Conservation (phyloP, 2,329 filamentous ascomycete genomes). For the Penicillium vulpinum region DNA sequence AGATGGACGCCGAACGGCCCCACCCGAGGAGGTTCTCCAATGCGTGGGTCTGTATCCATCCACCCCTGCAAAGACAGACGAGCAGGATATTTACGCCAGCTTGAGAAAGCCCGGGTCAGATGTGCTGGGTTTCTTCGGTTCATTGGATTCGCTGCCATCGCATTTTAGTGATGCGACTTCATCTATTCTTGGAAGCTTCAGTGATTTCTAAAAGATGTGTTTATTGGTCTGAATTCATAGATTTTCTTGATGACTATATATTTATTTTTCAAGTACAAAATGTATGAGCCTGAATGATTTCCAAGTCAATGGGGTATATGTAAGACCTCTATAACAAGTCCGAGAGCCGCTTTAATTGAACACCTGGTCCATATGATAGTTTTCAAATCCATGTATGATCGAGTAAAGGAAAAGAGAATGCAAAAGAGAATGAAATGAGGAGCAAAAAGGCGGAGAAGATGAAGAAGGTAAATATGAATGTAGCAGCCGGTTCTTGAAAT, state of each 20-base stretch:
- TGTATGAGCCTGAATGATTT: background rate
- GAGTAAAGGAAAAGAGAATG: background rate
- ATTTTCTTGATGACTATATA: background rate
- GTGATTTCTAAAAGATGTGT: background rate
- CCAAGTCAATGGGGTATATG: background rate
- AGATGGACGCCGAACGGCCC: conserved; percentile 1
- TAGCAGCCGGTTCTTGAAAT: too few relatives aligned
- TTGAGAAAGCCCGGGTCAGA: background rate
- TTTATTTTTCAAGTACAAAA: background rate
- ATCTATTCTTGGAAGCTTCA: background rate
- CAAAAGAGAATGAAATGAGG: background rate
- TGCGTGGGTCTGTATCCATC: background rate
- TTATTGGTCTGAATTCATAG: background rate
- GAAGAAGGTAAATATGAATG: background rate
- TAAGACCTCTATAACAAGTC: background rate
- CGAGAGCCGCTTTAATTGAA: background rate
- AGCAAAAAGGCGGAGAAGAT: background rate
- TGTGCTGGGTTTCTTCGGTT: background rate
- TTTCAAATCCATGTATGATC: background rate
- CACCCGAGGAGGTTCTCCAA: background rate
- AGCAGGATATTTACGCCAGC: background rate
- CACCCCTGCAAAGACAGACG: background rate
- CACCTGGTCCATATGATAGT: background rate
- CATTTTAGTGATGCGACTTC: background rate
- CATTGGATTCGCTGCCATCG: background rate